Evolutionary conservation across 2,329 filamentous ascomycete genomes (phyloP).

Genomic region (Boeremia lycopersici): DNA sequence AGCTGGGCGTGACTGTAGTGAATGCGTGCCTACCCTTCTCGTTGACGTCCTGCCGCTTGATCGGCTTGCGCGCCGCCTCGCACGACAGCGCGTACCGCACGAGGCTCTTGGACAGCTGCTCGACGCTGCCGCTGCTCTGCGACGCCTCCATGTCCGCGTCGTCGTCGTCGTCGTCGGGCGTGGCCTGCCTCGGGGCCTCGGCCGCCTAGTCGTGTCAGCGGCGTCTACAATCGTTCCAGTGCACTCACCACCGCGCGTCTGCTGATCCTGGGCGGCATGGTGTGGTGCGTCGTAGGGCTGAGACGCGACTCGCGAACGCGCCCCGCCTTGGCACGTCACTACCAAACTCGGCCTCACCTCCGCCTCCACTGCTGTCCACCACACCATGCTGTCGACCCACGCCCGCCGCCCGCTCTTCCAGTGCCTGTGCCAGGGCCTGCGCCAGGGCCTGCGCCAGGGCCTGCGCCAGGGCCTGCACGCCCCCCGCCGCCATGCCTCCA

Average conservation of each 20-base stretch:
- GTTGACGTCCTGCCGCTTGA: constrained; percentile 64
- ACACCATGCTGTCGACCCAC: background rate
- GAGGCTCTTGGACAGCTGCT: constrained; percentile 64
- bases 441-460: too few relatives aligned
- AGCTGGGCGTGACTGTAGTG: background rate
- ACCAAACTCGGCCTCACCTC: constrained; percentile 3
- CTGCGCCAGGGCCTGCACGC: constrained; percentile 38
- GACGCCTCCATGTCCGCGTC: constrained; percentile 21
- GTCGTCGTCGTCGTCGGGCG: constrained; percentile 19
- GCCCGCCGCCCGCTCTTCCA: constrained; percentile 38
- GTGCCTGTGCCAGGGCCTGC: too few relatives aligned
- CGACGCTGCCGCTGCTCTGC: constrained; percentile 38
- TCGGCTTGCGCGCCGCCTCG: constrained; percentile 64
- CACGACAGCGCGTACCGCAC: constrained; percentile 66
- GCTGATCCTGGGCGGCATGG: constrained; percentile 20
- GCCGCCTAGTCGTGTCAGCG: background rate
- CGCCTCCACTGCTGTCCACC: background rate
- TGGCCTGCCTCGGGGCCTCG: background rate
- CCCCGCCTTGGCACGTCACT: constrained; percentile 30
- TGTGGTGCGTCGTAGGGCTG: constrained; percentile 20
- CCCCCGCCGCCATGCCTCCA: constrained; percentile 26
- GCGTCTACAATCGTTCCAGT: too few relatives aligned
- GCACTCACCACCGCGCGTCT: constrained; percentile 1
- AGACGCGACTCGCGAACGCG: constrained; percentile 22
- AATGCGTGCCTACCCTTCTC: constrained; percentile 51